phyloP scores from a whole-genome alignment of 2,329 filamentous ascomycete species.

The Mycosphaerella sp. region DNA sequence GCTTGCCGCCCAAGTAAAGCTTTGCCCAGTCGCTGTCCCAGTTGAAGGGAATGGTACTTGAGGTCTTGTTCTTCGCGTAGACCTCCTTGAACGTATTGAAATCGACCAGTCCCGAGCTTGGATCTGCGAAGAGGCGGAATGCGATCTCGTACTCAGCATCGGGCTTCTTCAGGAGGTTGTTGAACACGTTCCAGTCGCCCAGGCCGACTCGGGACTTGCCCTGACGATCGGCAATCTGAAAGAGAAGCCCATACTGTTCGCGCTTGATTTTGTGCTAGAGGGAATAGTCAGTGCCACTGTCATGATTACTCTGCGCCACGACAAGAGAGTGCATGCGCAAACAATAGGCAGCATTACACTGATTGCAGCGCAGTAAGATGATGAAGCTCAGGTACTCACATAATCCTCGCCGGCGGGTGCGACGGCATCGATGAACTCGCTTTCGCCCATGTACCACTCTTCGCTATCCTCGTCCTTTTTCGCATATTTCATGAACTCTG shows the following conservation, averaged over 20 bases:
- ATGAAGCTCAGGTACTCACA: conserved; percentile 49
- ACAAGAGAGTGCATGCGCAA: background rate
- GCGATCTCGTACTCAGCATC: conserved; percentile 99
- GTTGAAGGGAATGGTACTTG: conserved; percentile 82
- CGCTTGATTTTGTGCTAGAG: conserved; percentile 92
- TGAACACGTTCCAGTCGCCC: conserved; percentile 85
- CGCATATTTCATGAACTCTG: conserved; percentile 71
- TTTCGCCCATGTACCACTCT: conserved; percentile 71
- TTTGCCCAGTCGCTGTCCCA: conserved; percentile 97
- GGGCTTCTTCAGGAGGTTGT: conserved; percentile 86
- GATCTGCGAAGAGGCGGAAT: conserved; percentile 89
- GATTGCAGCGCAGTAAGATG: background rate
- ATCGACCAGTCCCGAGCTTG: conserved; percentile 76
- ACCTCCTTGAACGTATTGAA: conserved; percentile 80
- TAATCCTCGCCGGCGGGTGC: conserved; percentile 84
- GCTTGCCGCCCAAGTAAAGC: conserved; percentile 84
- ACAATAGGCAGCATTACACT: background rate
- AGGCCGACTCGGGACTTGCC: conserved; percentile 67
- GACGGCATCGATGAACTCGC: conserved; percentile 88
- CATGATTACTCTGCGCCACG: background rate
- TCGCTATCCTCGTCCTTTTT: conserved; percentile 67
- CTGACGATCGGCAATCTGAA: conserved; percentile 79
- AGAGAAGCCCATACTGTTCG: conserved; percentile 91
- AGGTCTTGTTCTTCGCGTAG: conserved; percentile 84
- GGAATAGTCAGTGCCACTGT: conserved; percentile 13